A percentile compares a stretch with the other conserved stretches of the same genome.
phyloP scores from a whole-genome alignment of 2,329 filamentous ascomycete species.

The Stemphylium vesicarium region DNA sequence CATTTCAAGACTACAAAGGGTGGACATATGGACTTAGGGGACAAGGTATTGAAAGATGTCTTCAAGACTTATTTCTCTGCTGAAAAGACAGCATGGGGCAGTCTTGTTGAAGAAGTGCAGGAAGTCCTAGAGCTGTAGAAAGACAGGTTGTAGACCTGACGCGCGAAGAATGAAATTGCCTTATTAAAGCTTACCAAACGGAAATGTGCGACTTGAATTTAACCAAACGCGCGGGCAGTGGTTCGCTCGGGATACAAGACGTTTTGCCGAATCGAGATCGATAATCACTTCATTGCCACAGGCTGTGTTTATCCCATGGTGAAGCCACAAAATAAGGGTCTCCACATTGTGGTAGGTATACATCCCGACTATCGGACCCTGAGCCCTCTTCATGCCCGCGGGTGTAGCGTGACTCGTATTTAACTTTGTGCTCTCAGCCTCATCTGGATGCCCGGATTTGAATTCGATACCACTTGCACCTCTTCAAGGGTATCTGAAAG shows the following conservation, averaged over 20 bases:
- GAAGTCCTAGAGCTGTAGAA: conserved; percentile 37
- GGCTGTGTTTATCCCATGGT: neutral
- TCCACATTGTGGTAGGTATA: neutral
- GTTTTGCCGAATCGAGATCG: neutral
- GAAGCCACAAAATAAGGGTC: neutral
- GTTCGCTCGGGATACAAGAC: neutral
- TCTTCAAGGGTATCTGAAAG: neutral
- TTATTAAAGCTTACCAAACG: neutral
- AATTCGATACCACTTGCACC: neutral
- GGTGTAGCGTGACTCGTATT: too few relatives aligned
- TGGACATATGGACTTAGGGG: conserved; percentile 80
- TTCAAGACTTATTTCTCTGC: conserved; percentile 72
- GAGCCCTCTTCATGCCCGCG: neutral
- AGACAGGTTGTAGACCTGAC: too few relatives aligned
- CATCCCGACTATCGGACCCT: neutral
- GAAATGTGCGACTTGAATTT: neutral
- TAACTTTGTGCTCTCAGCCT: too few relatives aligned
- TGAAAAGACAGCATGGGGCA: conserved; percentile 17
- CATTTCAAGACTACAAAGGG: conserved; percentile 76
- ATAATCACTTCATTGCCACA: neutral
- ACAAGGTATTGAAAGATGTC: conserved; percentile 68
- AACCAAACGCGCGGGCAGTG: neutral
- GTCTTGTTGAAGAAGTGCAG: conserved; percentile 17
- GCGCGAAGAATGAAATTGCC: neutral
- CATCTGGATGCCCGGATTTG: too few relatives aligned